Base-by-base conservation (phyloP, 2,329 filamentous ascomycete species). In the Bimuria novae-zelandiae region DNA sequence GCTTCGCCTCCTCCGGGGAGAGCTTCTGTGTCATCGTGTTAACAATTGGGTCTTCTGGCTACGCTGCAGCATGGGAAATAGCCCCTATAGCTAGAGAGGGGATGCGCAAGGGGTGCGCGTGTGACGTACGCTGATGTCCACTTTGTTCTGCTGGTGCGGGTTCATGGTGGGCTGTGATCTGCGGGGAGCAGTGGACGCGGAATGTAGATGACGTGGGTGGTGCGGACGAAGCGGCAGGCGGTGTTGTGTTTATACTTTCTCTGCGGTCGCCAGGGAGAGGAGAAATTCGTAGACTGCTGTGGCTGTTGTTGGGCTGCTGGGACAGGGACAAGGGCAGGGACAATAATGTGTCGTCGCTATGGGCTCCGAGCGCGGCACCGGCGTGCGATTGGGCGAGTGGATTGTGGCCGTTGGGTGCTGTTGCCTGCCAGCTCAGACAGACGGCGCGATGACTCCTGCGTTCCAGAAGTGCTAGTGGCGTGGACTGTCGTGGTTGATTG, bases 61-160 rank as follows among this genome's bases (percentile, higher is more conserved):
- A 22, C 48, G 52, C 55, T 49, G 45, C 33, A 50, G 25, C 42
- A 37, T 25, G 33, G 23, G 40, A 30, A 42, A 51, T 17, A 45
- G 56, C 53, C 42, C 23, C 7, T 42, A 56, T 53, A 29, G 57
- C 57, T 33, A 21, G 56, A 5, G 5, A 27, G 48, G 22, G 12
- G 36, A 32, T 23, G 44, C 46, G 50, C 36, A 61, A 56, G 52
- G 62, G 55, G 58, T 56, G 52, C 36, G 22, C 25, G 29, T 50
- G 62, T 62, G 59, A 84, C 90, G 80, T 80, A 97, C 94, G 82
- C 84, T 92, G 78, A 97, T 84, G 78, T 99, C 94, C 70, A 97
- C 84, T 83, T 99, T 97, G 84, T 97, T 97, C 84, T 96, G 92
- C 83, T 97, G 90, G 76, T 92, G 91, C 67, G 93, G 93, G 76